These are phyloP conservation scores for Vararia minispora DNA, from an alignment of 768 basidiomycete genomes.

Conservation along the genomic window DNA sequence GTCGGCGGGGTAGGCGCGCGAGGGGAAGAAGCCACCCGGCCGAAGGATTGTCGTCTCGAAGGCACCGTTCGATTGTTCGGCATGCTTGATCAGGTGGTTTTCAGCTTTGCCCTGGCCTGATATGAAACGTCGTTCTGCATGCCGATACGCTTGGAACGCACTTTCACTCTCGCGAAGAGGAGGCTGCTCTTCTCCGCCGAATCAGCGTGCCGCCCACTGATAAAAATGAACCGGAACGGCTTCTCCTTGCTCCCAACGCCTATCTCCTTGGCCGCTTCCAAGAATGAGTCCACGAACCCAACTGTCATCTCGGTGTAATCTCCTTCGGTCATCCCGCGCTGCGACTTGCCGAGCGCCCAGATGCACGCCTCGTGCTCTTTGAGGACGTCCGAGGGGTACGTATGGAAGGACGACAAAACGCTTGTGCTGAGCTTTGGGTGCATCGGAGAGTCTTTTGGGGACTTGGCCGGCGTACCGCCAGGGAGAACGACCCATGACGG, in stretches of 20 bases:
- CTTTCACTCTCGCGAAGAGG: conserved; percentile 18
- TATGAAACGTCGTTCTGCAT: no score
- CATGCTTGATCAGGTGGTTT: conserved; percentile 7
- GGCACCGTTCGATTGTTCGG: conserved; percentile 3
- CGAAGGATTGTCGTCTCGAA: conserved; percentile 7
- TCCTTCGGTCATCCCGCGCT: conserved; percentile 9
- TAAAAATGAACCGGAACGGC: conserved; percentile 19
- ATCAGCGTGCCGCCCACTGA: conserved; percentile 19
- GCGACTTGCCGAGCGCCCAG: conserved; percentile 16
- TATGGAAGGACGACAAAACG: conserved; percentile 13
- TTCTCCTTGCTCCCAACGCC: conserved; percentile 9
- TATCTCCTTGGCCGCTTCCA: conserved; percentile 5
- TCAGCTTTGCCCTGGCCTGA: conserved; percentile 13
- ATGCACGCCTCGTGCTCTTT: conserved; percentile 17
- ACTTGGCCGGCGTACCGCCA: conserved; percentile 1
- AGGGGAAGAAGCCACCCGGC: conserved; percentile 13
- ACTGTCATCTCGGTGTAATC: conserved; percentile 17
- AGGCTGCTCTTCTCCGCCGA: conserved; percentile 15
- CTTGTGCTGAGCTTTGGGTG: conserved; percentile 15
- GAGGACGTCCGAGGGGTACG: conserved; percentile 13
- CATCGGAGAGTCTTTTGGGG: neutral
- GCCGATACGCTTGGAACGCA: conserved; percentile 1
- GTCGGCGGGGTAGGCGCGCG: conserved; percentile 9
- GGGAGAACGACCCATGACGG: conserved; percentile 13
- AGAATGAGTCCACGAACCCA: conserved; percentile 14